A percentile compares a stretch with the other conserved stretches of the same genome.
phyloP scores from a whole-genome alignment of 371 early-diverging fungal species.

The Entomophthora muscae region DNA sequence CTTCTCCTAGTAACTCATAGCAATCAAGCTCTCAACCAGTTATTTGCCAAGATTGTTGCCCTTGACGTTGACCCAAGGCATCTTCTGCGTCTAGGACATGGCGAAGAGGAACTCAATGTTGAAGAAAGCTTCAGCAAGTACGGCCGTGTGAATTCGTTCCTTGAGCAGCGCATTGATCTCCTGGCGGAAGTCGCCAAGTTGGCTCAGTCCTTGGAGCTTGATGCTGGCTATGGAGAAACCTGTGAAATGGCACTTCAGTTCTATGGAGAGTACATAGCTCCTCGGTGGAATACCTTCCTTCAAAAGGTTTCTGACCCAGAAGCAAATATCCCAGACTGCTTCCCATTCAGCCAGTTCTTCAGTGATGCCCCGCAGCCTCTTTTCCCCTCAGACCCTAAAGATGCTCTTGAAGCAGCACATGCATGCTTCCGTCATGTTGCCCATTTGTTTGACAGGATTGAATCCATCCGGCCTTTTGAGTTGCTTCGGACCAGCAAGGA shows the following conservation, averaged over 20 bases:
- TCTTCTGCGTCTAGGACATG: conserved; percentile 84
- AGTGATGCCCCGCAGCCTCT: conserved; percentile 49
- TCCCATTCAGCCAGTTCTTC: conserved; percentile 74
- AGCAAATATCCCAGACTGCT: conserved; percentile 21
- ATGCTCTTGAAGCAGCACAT: conserved; percentile 32
- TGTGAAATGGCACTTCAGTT: conserved; percentile 91
- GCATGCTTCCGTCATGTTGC: conserved; percentile 69
- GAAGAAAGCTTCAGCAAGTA: conserved; percentile 70
- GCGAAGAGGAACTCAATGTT: conserved; percentile 72
- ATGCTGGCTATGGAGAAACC: conserved; percentile 73
- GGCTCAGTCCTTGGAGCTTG: conserved; percentile 48
- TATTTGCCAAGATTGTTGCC: conserved; percentile 79
- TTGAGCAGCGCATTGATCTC: conserved; percentile 61
- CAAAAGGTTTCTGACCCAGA: neutral
- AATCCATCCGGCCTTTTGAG: conserved; percentile 80
- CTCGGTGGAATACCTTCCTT: conserved; percentile 55
- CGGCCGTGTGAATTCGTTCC: conserved; percentile 78
- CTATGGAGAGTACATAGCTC: conserved; percentile 45
- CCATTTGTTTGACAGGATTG: conserved; percentile 50
- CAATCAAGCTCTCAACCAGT: conserved; percentile 87
- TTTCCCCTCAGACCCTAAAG: conserved; percentile 30
- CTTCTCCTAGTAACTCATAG: conserved; percentile 86
- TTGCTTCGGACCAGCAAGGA: conserved; percentile 58
- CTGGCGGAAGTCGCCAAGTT: conserved; percentile 58
- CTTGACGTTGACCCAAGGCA: conserved; percentile 83